phyloP scores from a whole-genome alignment of 345 rosid genomes.

The Theobroma cacao region DNA sequence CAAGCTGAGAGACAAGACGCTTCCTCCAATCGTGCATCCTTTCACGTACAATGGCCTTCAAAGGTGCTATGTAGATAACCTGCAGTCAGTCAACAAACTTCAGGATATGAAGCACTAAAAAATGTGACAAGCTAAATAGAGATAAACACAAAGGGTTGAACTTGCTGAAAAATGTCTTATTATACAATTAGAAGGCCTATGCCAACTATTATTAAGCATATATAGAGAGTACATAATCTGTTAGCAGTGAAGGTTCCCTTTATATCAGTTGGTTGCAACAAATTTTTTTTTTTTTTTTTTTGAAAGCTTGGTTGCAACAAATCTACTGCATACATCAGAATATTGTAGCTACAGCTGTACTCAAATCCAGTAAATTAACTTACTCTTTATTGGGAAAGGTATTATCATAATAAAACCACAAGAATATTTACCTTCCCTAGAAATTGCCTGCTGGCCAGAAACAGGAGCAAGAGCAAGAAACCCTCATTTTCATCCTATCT shows the following conservation, averaged over 20 bases:
- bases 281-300: too few relatives aligned
- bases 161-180: neutral
- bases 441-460: neutral
- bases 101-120: constrained; percentile 7
- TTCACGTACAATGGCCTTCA: constrained; percentile 98
- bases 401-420: neutral
- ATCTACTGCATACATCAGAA: neutral
- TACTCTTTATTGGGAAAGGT: neutral
- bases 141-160: neutral
- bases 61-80: constrained; percentile 97
- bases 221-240: neutral
- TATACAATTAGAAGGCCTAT: neutral
- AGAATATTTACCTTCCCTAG: constrained; percentile 1
- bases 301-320: neutral
- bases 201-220: neutral
- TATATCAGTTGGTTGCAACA: neutral
- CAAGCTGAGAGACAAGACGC: constrained; percentile 81
- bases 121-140: neutral
- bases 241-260: neutral
- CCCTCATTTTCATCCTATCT: neutral
- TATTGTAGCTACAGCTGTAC: neutral
- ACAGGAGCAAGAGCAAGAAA: neutral
- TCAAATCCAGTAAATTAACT: neutral
- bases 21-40: constrained; percentile 96
- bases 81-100: constrained; percentile 26